These are phyloP conservation scores for Geotrichum restrictum DNA, from an alignment of 1,139 yeast genomes.

Conservation along the genomic window DNA sequence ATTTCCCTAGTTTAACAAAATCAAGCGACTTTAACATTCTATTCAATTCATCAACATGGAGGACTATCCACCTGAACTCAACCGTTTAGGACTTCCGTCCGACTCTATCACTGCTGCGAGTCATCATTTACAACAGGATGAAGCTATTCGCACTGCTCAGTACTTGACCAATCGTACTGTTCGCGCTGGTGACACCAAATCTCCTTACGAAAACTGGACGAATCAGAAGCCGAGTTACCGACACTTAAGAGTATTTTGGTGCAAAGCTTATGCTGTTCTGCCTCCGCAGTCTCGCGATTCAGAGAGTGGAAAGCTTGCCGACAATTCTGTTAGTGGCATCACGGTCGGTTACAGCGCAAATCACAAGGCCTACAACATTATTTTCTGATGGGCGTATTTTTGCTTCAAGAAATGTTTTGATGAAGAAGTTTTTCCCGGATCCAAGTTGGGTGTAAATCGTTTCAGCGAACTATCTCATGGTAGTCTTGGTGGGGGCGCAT, in stretches of 20 bases:
- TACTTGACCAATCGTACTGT: not conserved
- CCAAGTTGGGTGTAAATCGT: too few species aligned
- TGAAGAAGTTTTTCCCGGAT: not conserved
- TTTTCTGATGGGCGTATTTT: not conserved
- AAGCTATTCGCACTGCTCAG: not conserved
- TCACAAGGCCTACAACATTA: not conserved
- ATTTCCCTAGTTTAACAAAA: too few species aligned
- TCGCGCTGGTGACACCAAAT: not conserved
- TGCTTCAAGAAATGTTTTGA: not conserved
- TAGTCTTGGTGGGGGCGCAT: too few species aligned
- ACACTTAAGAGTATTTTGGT: not conserved
- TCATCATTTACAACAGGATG: too few species aligned
- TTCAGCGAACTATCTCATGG: too few species aligned
- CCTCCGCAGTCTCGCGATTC: not conserved
- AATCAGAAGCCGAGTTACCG: not conserved
- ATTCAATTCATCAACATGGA: too few species aligned
- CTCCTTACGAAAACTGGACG: not conserved
- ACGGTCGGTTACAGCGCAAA: not conserved
- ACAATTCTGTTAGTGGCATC: not conserved
- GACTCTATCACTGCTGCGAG: too few species aligned
- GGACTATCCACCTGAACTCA: too few species aligned
- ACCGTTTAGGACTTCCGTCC: too few species aligned
- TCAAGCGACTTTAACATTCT: too few species aligned
- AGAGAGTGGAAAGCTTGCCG: not conserved
- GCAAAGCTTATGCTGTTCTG: not conserved